phyloP scores from a whole-genome alignment of 2,329 filamentous ascomycete species.

The Fusarium nygamai region DNA sequence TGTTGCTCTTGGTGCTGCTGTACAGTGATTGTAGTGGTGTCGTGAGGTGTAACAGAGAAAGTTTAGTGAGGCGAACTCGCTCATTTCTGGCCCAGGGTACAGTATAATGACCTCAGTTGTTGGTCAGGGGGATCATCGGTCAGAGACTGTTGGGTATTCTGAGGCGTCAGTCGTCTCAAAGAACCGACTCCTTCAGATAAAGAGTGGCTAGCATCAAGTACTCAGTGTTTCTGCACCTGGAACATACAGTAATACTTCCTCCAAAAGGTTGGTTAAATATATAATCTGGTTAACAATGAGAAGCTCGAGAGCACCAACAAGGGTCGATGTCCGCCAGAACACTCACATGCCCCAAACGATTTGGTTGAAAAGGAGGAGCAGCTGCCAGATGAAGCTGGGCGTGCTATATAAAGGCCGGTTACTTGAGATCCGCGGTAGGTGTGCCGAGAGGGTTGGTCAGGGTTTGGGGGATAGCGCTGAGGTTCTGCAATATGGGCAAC shows the following conservation, averaged over 20 bases:
- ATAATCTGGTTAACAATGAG: too few species aligned
- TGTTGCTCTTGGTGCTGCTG: background rate
- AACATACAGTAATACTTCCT: too few species aligned
- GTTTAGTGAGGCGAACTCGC: background rate
- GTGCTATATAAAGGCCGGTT: fast-evolving
- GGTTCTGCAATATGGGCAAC: background rate
- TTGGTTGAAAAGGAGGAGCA: background rate
- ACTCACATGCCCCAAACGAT: background rate
- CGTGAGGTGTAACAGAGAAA: background rate
- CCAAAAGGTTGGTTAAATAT: too few species aligned
- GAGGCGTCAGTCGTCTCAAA: too few species aligned
- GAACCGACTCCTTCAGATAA: too few species aligned
- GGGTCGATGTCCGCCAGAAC: background rate
- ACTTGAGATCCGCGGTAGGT: background rate
- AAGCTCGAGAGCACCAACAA: too few species aligned
- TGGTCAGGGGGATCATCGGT: background rate
- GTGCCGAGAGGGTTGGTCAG: background rate
- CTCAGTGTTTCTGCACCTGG: too few species aligned
- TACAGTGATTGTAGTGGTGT: background rate
- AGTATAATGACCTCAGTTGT: background rate
- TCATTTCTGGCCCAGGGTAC: background rate
- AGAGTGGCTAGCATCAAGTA: too few species aligned
- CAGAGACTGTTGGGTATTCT: too few species aligned
- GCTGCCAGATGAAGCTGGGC: background rate
- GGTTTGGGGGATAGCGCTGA: background rate